Evolutionary conservation across 1,284 basidiomycete species (phyloP).

Genomic region (Pterula multifida): DNA sequence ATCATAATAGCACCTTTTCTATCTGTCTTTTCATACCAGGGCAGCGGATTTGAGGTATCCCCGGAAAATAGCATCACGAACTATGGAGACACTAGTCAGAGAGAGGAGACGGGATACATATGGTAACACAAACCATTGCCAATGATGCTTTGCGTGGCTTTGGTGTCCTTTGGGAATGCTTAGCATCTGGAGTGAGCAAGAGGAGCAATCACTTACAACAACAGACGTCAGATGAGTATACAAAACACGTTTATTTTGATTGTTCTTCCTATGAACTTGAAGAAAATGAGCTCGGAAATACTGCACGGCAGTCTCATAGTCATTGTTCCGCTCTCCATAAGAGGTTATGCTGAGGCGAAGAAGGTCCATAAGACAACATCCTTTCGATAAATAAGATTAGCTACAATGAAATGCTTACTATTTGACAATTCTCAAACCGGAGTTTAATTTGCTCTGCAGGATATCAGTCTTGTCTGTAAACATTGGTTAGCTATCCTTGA

Average conservation of each 20-base stretch:
- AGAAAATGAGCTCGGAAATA: constrained; percentile 79
- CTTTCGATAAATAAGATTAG: constrained; percentile 9
- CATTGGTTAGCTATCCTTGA: constrained; percentile 9
- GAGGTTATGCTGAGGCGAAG: constrained; percentile 56
- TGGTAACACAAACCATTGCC: constrained; percentile 40
- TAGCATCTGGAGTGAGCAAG: constrained; percentile 3
- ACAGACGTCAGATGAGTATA: constrained; percentile 74
- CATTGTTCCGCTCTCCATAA: constrained; percentile 66
- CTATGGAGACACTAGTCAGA: constrained; percentile 20
- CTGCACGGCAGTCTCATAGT: constrained; percentile 65
- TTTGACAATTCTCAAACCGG: constrained; percentile 58
- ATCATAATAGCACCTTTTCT: too few species aligned
- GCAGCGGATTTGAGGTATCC: constrained; percentile 62
- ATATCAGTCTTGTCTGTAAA: constrained; percentile 65
- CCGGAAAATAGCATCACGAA: constrained; percentile 62
- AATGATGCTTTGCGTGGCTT: constrained; percentile 70
- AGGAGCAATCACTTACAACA: constrained; percentile 36
- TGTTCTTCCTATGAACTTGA: constrained; percentile 68
- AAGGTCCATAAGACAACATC: too few species aligned
- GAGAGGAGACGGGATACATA: constrained; percentile 9
- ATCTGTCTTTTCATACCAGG: constrained; percentile 37
- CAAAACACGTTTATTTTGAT: constrained; percentile 63
- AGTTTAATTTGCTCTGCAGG: constrained; percentile 52
- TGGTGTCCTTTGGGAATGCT: constrained; percentile 46
- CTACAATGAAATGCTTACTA: constrained; percentile 38